Conservation (phyloP, 106 monocot species). For the Narthecium ossifragum region DNA sequence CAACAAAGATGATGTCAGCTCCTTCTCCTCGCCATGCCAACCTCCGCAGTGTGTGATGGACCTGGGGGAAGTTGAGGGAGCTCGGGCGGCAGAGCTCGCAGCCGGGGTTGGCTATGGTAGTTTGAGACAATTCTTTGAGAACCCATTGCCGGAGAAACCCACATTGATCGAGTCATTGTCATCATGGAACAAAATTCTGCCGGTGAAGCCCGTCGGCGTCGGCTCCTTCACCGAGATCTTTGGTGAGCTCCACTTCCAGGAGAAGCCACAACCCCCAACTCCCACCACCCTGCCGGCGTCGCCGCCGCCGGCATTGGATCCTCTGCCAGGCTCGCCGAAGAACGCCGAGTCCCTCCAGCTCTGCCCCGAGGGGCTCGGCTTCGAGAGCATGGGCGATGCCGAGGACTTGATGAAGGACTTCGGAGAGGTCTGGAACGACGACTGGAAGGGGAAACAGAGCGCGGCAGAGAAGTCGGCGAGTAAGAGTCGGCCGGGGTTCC, state of each 20-base stretch:
- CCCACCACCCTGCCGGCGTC: background rate
- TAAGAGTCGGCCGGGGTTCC: background rate
- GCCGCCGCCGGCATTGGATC: background rate
- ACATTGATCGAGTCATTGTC: conserved; percentile 37
- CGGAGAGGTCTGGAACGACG: background rate
- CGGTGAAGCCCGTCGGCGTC: background rate
- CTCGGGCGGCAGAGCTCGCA: too few species aligned
- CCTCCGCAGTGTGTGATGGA: too few species aligned
- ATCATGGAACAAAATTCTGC: conserved; percentile 14
- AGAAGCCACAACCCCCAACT: background rate
- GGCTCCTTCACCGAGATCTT: conserved; percentile 19
- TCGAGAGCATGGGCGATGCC: conserved; percentile 3
- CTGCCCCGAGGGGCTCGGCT: conserved; percentile 12
- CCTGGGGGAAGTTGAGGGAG: too few species aligned
- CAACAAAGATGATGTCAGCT: too few species aligned
- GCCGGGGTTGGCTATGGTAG: too few species aligned
- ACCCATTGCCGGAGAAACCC: conserved; percentile 36
- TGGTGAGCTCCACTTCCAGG: conserved; percentile 21
- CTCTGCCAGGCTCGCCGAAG: background rate
- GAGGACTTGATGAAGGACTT: too few species aligned
- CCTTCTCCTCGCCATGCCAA: too few species aligned
- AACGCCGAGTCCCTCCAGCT: too few species aligned
- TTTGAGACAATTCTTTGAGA: too few species aligned
- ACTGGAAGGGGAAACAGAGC: background rate
- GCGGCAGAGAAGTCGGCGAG: background rate